phyloP scores from a whole-genome alignment of 2,329 filamentous ascomycete genomes.

The Hypoxylon sp. region DNA sequence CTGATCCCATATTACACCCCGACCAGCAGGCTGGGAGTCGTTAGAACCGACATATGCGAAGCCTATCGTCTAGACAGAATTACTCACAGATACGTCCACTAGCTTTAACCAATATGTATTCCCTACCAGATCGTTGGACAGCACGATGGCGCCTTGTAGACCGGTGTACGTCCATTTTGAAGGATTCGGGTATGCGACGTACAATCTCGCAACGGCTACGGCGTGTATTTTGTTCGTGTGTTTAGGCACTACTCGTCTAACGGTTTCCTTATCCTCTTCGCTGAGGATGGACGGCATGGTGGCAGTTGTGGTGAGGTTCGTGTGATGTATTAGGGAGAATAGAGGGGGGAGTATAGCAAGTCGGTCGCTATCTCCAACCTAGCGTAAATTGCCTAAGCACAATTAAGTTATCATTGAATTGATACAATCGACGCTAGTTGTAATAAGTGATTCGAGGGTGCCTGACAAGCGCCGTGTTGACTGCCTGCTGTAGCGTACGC shows the following conservation, averaged over 20 bases:
- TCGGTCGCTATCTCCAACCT: slow-evolving; percentile 40
- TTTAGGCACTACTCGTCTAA: slow-evolving; percentile 95
- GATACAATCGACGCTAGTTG: slow-evolving; percentile 22
- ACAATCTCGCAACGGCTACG: slow-evolving; percentile 92
- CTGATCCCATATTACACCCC: slow-evolving; percentile 96
- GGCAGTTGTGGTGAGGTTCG: slow-evolving; percentile 45
- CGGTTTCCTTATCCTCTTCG: slow-evolving; percentile 95
- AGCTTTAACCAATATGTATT: slow-evolving; percentile 98
- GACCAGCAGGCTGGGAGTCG: slow-evolving; percentile 73
- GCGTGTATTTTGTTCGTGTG: slow-evolving; percentile 97
- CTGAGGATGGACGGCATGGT: slow-evolving; percentile 79
- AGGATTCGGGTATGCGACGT: slow-evolving; percentile 89
- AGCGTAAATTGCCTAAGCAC: slow-evolving; percentile 25
- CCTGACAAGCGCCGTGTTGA: slow-evolving; percentile 25
- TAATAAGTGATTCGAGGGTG: slow-evolving; percentile 23
- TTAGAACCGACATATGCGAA: slow-evolving; percentile 32
- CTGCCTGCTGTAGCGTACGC: slow-evolving; percentile 25
- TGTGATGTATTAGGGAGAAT: slow-evolving; percentile 37
- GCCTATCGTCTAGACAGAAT: slow-evolving; percentile 26
- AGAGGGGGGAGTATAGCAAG: slow-evolving; percentile 28
- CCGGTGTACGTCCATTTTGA: slow-evolving; percentile 95
- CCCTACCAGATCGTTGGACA: slow-evolving; percentile 94
- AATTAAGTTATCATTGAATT: slow-evolving; percentile 40
- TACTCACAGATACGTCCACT: slow-evolving; percentile 91
- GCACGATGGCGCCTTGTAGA: slow-evolving; percentile 89